Conservation (phyloP, 148 eudicot species). For the Silene conica region DNA sequence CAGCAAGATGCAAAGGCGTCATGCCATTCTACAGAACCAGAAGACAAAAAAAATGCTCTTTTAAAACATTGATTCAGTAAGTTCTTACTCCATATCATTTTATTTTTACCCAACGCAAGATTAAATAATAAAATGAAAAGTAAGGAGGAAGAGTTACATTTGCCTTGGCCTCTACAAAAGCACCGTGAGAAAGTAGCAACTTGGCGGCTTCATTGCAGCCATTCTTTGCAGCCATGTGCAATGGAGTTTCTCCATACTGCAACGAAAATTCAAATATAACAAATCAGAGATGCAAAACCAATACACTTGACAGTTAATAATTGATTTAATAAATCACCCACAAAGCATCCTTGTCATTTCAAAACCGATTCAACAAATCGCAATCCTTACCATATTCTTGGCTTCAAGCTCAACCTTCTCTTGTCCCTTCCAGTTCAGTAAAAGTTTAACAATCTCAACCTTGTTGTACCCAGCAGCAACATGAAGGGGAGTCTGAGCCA, state of each 20-base stretch:
- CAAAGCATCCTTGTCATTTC: neutral
- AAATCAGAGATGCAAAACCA: neutral
- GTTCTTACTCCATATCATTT: no score
- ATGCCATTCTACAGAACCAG: conserved; percentile 77
- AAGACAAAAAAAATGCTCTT: conserved; percentile 7
- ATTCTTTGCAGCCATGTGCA: conserved; percentile 99
- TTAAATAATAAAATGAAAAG: no score
- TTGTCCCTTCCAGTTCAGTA: conserved; percentile 61
- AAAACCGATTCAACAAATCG: neutral
- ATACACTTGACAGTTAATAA: no score
- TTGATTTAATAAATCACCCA: no score
- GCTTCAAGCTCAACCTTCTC: conserved; percentile 87
- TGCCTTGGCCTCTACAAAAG: conserved; percentile 88
- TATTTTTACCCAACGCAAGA: no score
- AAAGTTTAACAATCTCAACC: conserved; percentile 61
- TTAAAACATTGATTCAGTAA: neutral
- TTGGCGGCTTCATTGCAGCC: conserved; percentile 84
- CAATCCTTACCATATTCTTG: conserved; percentile 74
- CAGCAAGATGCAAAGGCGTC: conserved; percentile 98
- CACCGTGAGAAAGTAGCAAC: conserved; percentile 89
- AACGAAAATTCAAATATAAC: conserved; percentile 7
- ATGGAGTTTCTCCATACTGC: conserved; percentile 99
- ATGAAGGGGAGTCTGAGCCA: conserved; percentile 94
- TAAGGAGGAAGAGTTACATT: conserved; percentile 39
- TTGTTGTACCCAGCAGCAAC: conserved; percentile 89